Conservation (phyloP, 2,329 filamentous ascomycete species). For the Pseudopithomyces maydicus region DNA sequence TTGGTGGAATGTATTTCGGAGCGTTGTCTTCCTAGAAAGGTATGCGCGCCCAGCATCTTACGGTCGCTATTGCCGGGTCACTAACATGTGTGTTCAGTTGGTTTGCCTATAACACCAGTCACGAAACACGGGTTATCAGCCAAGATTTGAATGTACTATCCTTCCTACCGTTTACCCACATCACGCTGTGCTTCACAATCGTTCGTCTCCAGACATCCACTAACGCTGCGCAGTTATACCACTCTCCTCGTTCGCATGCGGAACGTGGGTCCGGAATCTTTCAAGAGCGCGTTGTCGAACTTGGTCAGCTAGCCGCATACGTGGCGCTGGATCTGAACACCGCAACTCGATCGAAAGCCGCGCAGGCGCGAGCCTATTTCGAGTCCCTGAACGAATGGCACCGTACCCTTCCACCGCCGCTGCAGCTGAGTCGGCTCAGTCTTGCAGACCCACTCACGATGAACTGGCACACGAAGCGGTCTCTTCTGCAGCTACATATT, state of each 20-base stretch:
- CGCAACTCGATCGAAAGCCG: not conserved
- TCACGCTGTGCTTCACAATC: not conserved
- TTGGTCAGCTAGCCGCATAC: slow-evolving; percentile 13
- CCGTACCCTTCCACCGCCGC: slow-evolving; percentile 14
- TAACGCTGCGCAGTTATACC: not conserved
- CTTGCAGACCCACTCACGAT: slow-evolving; percentile 8
- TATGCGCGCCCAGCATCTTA: not conserved
- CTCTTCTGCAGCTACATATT: slow-evolving; percentile 11
- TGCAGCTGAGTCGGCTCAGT: slow-evolving; percentile 15
- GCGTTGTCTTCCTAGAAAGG: slow-evolving; percentile 12
- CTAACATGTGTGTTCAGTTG: slow-evolving; percentile 8
- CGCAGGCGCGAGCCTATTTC: slow-evolving; percentile 6
- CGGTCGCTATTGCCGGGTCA: not conserved
- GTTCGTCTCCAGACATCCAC: too few species aligned
- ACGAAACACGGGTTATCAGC: slow-evolving; percentile 7
- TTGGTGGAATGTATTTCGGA: slow-evolving; percentile 10
- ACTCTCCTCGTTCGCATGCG: not conserved
- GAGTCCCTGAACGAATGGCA: slow-evolving; percentile 7
- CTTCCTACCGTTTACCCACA: not conserved
- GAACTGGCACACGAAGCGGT: slow-evolving; percentile 10
- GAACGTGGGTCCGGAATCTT: not conserved
- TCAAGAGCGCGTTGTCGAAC: not conserved
- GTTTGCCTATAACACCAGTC: slow-evolving; percentile 11
- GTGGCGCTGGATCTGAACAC: slow-evolving; percentile 10
- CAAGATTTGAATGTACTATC: slow-evolving; percentile 8